Evolutionary conservation across 2,329 filamentous ascomycete genomes (phyloP).

Genomic region (Penicillium sp.): DNA sequence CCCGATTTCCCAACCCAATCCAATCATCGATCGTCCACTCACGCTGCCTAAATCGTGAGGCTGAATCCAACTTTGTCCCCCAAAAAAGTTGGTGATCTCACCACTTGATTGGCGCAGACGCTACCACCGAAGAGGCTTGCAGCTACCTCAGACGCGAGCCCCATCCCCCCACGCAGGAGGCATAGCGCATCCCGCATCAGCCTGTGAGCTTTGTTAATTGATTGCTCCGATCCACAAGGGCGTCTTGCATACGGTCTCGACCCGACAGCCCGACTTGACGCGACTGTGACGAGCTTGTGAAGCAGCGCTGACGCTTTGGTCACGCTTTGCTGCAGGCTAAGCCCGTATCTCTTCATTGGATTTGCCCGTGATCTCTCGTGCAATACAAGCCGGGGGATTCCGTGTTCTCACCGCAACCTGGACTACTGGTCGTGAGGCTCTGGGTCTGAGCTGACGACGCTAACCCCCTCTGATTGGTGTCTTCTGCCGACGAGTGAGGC

Average conservation of each 20-base stretch:
- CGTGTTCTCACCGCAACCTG: background rate
- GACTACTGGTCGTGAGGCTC: background rate
- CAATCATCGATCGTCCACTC: conserved; percentile 1
- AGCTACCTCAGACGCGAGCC: conserved; percentile 16
- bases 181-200: conserved; percentile 13
- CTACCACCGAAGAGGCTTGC: conserved; percentile 9
- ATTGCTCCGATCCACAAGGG: conserved; percentile 12
- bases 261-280: conserved; percentile 21
- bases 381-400: conserved; percentile 6
- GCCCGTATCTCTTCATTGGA: conserved; percentile 4
- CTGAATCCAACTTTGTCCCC: conserved; percentile 24
- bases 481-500: background rate
- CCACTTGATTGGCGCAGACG: conserved; percentile 14
- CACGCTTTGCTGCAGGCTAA: conserved; percentile 13
- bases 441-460: conserved; percentile 6
- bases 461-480: conserved; percentile 3
- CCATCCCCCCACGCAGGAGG: conserved; percentile 7
- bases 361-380: background rate
- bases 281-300: conserved; percentile 7
- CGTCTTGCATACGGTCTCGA: conserved; percentile 20
- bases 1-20: conserved; percentile 7
- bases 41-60: conserved; percentile 43
- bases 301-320: conserved; percentile 14
- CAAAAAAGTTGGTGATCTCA: conserved; percentile 8
- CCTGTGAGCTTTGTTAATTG: conserved; percentile 19